Percentiles rank a stretch among this genome's conserved stretches.
These are phyloP conservation scores for Salix arbutifolia DNA, from an alignment of 345 rosid genomes.

Conservation along the genomic window DNA sequence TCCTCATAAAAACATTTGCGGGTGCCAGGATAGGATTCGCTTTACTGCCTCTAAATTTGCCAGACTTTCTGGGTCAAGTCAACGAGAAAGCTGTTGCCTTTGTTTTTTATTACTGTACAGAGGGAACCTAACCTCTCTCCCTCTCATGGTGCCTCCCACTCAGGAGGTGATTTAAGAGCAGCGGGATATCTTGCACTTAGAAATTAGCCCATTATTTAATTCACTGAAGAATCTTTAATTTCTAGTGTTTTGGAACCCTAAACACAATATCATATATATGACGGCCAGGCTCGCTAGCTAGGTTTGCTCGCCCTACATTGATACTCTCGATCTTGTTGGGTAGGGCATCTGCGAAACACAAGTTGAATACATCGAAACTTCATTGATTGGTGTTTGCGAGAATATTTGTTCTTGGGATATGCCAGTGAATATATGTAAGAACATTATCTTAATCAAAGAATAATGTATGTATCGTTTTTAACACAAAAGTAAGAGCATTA, in stretches of 20 bases:
- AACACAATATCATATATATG: neutral
- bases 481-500: neutral
- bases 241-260: neutral
- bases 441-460: neutral
- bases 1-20: slow-evolving; percentile 15
- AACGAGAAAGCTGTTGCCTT: slow-evolving; percentile 52
- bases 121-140: slow-evolving; percentile 5
- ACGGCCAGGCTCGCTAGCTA: neutral
- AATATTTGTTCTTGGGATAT: neutral
- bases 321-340: neutral
- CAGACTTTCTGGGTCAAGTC: slow-evolving; percentile 64
- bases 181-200: slow-evolving; percentile 9
- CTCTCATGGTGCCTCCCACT: slow-evolving; percentile 47
- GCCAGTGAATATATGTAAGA: neutral
- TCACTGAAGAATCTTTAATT: neutral
- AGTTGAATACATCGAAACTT: neutral
- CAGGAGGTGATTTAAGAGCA: slow-evolving; percentile 17
- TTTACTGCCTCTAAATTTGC: slow-evolving; percentile 32
- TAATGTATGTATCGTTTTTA: neutral
- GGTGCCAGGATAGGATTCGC: slow-evolving; percentile 44
- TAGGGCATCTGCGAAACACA: neutral
- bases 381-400: neutral
- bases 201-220: neutral
- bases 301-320: neutral
- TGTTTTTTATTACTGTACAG: neutral